Conservation (phyloP, 768 basidiomycete genomes). For the Boletus rex-veris region DNA sequence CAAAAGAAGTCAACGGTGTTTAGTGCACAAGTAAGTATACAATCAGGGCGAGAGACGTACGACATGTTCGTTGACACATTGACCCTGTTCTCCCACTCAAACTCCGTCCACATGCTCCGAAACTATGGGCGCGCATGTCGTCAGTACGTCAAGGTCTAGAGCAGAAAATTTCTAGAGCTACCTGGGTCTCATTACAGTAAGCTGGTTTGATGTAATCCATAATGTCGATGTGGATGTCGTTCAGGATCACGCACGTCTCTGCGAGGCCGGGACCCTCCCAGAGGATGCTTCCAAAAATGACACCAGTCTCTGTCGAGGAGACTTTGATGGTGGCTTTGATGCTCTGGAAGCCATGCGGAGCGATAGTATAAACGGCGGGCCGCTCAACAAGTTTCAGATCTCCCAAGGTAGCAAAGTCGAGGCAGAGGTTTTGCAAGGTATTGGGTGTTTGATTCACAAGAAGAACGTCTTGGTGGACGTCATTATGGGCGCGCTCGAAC, state of each 20-base stretch:
- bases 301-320: constrained; percentile 96
- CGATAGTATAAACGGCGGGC: constrained; percentile 90
- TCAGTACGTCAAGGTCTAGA: not conserved
- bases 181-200: constrained; percentile 92
- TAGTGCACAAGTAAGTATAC: not conserved
- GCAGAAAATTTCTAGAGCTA: constrained; percentile 29
- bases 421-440: constrained; percentile 92
- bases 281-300: constrained; percentile 96
- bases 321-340: constrained; percentile 99
- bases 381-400: constrained; percentile 96
- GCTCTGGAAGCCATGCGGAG: constrained; percentile 95
- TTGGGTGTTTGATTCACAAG: constrained; percentile 94
- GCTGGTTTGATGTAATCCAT: constrained; percentile 56
- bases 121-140: constrained; percentile 48
- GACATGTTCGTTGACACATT: constrained; percentile 83
- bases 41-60: constrained; percentile 42
- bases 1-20: not conserved
- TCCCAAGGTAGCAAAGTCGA: constrained; percentile 96
- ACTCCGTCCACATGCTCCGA: constrained; percentile 99
- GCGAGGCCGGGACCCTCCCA: constrained; percentile 90
- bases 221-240: constrained; percentile 97
- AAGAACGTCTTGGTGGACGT: constrained; percentile 65
- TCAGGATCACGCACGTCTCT: constrained; percentile 90
- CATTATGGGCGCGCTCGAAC: not conserved
- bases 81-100: constrained; percentile 99